These are phyloP conservation scores for Fusarium ramigenum DNA, from an alignment of 2,329 filamentous ascomycete species.

Conservation along the genomic window DNA sequence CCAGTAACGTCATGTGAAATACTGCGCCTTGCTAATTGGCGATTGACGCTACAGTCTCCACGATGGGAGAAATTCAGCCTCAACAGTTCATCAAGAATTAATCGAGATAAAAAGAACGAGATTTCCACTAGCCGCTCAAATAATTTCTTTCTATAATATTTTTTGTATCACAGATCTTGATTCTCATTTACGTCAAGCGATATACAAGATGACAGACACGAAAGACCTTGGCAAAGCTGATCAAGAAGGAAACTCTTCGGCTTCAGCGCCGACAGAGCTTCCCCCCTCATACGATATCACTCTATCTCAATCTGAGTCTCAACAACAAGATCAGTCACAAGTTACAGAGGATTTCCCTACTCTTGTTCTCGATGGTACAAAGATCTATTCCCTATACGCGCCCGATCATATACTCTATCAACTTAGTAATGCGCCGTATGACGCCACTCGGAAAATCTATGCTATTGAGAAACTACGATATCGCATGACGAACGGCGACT, in stretches of 20 bases:
- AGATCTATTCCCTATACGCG: constrained; percentile 31
- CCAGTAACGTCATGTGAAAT: not conserved
- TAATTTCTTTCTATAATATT: not conserved
- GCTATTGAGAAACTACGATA: constrained; percentile 43
- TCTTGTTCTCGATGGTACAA: constrained; percentile 34
- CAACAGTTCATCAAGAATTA: too few species aligned
- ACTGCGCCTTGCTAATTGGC: not conserved
- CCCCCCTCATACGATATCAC: constrained; percentile 12
- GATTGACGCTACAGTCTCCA: not conserved
- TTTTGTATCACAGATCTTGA: not conserved
- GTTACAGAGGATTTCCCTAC: constrained; percentile 21
- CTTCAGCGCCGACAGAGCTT: not conserved
- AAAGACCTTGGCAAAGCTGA: not conserved
- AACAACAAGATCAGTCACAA: not conserved
- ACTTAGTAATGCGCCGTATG: constrained; percentile 37
- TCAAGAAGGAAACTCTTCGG: not conserved
- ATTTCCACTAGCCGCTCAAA: fast-evolving
- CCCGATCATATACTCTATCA: constrained; percentile 38
- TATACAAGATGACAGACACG: not conserved
- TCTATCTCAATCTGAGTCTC: not conserved
- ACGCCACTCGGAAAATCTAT: constrained; percentile 30
- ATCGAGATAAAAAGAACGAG: not conserved
- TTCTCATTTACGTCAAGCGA: not conserved
- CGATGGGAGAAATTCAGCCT: not conserved
- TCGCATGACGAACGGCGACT: constrained; percentile 15